Percentiles rank a stretch among this genome's conserved stretches.
phyloP scores from a whole-genome alignment of 495 filamentous ascomycete species.

The Aspergillus diversus region DNA sequence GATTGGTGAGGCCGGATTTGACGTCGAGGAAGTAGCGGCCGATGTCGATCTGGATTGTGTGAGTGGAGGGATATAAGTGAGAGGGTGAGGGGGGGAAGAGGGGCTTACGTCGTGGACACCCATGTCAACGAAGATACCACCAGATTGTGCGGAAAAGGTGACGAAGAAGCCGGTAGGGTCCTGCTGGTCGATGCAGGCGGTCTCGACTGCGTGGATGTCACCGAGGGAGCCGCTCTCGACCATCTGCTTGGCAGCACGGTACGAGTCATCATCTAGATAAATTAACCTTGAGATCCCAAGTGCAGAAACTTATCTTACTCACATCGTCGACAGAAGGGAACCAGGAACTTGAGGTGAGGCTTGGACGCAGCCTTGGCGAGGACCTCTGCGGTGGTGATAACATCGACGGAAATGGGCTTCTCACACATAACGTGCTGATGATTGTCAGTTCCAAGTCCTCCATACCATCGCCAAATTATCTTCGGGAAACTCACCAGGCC shows the following conservation, averaged over 20 bases:
- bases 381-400: slow-evolving; percentile 44
- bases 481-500: neutral
- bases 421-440: slow-evolving; percentile 27
- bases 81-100: neutral
- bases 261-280: slow-evolving; percentile 9
- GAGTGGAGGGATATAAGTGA: neutral
- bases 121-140: slow-evolving; percentile 12
- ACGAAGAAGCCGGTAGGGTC: slow-evolving; percentile 14
- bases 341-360: slow-evolving; percentile 60
- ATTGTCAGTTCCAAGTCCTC: neutral
- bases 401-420: slow-evolving; percentile 32
- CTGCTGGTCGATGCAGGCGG: slow-evolving; percentile 2
- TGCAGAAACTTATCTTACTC: neutral
- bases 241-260: slow-evolving; percentile 7
- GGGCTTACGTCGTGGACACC: slow-evolving; percentile 3
- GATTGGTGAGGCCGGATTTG: slow-evolving; percentile 9
- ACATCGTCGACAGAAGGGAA: slow-evolving; percentile 13
- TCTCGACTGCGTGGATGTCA: slow-evolving; percentile 15
- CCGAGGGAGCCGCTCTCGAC: slow-evolving; percentile 1
- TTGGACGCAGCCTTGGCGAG: slow-evolving; percentile 62
- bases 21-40: slow-evolving; percentile 10
- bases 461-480: neutral
- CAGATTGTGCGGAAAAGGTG: slow-evolving; percentile 10
- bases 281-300: neutral
- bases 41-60: slow-evolving; percentile 3